Percentiles rank a stretch among this genome's conserved stretches.
phyloP scores from a whole-genome alignment of 1,284 basidiomycete species.

The Marasmius fiardii region DNA sequence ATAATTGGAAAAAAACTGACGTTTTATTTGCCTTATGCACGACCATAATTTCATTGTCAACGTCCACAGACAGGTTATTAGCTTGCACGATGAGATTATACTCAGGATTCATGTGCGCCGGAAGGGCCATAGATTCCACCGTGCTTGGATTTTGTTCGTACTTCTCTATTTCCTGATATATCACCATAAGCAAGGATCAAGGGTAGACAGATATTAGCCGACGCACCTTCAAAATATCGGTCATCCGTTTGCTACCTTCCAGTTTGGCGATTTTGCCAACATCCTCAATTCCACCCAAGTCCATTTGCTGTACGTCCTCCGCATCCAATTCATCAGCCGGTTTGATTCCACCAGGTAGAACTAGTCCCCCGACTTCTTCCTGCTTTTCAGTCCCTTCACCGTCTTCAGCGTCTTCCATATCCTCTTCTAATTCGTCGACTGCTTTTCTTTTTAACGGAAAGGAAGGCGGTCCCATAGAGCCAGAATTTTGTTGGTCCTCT shows the following conservation, averaged over 20 bases:
- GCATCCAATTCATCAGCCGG: slow-evolving; percentile 93
- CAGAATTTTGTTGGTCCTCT: slow-evolving; percentile 24
- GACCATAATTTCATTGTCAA: slow-evolving; percentile 96
- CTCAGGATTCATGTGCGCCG: slow-evolving; percentile 91
- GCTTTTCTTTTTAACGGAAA: slow-evolving; percentile 61
- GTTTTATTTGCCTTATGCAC: slow-evolving; percentile 80
- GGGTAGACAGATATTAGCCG: neutral
- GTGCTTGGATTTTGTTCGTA: slow-evolving; percentile 78
- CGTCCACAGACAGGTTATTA: slow-evolving; percentile 97
- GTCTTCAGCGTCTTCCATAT: slow-evolving; percentile 53
- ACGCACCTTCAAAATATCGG: slow-evolving; percentile 77
- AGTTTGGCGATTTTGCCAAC: slow-evolving; percentile 87
- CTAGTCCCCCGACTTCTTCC: slow-evolving; percentile 50
- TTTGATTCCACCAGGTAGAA: slow-evolving; percentile 85
- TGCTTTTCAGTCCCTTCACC: slow-evolving; percentile 40
- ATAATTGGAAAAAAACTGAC: slow-evolving; percentile 34
- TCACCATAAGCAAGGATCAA: neutral
- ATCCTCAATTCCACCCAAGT: slow-evolving; percentile 79
- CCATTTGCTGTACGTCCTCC: slow-evolving; percentile 91
- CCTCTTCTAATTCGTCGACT: slow-evolving; percentile 39
- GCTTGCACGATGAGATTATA: slow-evolving; percentile 96
- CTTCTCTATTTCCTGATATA: slow-evolving; percentile 78
- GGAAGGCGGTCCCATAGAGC: slow-evolving; percentile 23
- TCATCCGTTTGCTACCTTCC: slow-evolving; percentile 82
- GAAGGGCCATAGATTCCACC: slow-evolving; percentile 71